A percentile compares a stretch with the other conserved stretches of the same genome.
Evolutionary conservation across 2,329 filamentous ascomycete genomes (phyloP).

Genomic region (Cylindrodendrum hubeiense): DNA sequence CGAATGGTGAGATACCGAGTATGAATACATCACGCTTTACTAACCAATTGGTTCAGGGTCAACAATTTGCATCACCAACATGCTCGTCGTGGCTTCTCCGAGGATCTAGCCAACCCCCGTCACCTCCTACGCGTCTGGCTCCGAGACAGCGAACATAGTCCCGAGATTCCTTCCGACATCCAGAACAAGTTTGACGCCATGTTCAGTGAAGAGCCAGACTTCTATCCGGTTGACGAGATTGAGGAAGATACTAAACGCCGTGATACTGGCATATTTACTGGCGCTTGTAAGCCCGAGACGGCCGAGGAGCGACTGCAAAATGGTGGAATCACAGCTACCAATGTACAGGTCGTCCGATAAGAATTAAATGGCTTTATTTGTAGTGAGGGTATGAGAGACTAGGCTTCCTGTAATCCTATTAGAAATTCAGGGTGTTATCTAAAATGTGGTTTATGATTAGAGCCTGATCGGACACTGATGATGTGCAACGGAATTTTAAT

Average conservation of each 20-base stretch:
- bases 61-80: conserved; percentile 12
- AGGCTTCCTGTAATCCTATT: too few relatives aligned
- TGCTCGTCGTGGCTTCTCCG: conserved; percentile 5
- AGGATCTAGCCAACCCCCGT: neutral
- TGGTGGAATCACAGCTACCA: too few relatives aligned
- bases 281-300: neutral
- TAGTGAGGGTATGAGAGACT: too few relatives aligned
- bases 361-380: too few relatives aligned
- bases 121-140: conserved; percentile 9
- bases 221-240: neutral
- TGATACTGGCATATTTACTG: conserved; percentile 4
- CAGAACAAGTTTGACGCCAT: conserved; percentile 9
- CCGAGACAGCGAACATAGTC: neutral
- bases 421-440: too few relatives aligned
- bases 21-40: too few relatives aligned
- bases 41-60: neutral
- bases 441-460: too few relatives aligned
- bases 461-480: too few relatives aligned
- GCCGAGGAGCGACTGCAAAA: too few relatives aligned
- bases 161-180: neutral
- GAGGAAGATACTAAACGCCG: neutral
- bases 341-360: too few relatives aligned
- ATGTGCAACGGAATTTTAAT: too few relatives aligned
- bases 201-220: neutral
- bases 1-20: conserved; percentile 16